A percentile compares a stretch with the other conserved stretches of the same genome.
Conservation (phyloP, 352 stramenopile genomes). For the Globisporangium uncinulatum region DNA sequence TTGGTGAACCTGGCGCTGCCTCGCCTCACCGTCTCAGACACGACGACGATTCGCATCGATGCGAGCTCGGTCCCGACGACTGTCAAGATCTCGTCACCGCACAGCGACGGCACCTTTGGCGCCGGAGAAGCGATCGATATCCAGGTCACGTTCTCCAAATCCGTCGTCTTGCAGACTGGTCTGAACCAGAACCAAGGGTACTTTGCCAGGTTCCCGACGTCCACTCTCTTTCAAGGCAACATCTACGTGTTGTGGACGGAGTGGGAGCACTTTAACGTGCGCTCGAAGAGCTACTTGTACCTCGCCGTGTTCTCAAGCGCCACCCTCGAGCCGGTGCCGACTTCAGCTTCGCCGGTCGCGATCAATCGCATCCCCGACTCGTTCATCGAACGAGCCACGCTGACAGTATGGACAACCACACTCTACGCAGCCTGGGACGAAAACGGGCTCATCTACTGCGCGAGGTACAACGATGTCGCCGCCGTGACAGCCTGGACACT, state of each 20-base stretch:
- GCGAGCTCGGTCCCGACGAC: conserved; percentile 49
- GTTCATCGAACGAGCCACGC: conserved; percentile 43
- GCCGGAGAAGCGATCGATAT: conserved; percentile 65
- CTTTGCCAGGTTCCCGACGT: conserved; percentile 33
- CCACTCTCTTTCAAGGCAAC: conserved; percentile 29
- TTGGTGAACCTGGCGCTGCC: conserved; percentile 27
- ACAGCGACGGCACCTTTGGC: conserved; percentile 42
- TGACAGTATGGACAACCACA: conserved; percentile 34
- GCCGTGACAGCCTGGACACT: conserved; percentile 39
- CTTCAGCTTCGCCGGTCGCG: conserved; percentile 8
- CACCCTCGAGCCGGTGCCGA: conserved; percentile 27
- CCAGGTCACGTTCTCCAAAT: conserved; percentile 60
- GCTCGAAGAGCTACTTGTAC: conserved; percentile 47
- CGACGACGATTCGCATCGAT: conserved; percentile 36
- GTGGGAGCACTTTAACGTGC: conserved; percentile 24
- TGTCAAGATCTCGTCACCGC: conserved; percentile 46
- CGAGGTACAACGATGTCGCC: conserved; percentile 39
- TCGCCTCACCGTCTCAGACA: conserved; percentile 25
- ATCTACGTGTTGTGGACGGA: conserved; percentile 74
- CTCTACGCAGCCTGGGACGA: conserved; percentile 75
- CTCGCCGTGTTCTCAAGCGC: conserved; percentile 39
- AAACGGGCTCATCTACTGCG: conserved; percentile 48
- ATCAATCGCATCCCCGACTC: conserved; percentile 46
- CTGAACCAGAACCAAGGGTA: conserved; percentile 56
- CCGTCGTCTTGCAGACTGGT: conserved; percentile 50